Evolutionary conservation across 1,284 basidiomycete genomes (phyloP), one percentile per base, ranked within the genome.

Genomic region (Naganishia cerealis): DNA sequence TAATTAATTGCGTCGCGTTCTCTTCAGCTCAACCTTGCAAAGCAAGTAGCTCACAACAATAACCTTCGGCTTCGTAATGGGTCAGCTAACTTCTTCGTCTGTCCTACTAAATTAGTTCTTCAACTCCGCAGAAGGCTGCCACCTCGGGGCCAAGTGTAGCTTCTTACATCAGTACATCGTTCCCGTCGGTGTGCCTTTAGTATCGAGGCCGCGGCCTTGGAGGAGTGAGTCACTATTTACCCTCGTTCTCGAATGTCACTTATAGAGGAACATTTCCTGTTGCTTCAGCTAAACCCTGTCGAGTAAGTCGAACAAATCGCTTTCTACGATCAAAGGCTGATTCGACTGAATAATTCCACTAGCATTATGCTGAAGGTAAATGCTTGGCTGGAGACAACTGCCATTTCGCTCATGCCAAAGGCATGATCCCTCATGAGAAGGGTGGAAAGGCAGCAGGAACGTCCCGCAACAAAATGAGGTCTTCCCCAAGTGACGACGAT

Each of bases 311-410:
- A 6, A 12, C 33, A 0, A 4, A 10, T 7, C 3, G 4, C 36
- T n/a, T 3, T 29, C 36, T 2, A 67, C 3, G 7, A 52, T 18
- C 13, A 21, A 24, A 18, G 24, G 36, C 43, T 38, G 36, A 40
- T 15, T 26, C 26, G 12, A 13, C 21, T 42, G 21, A 43, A 13
- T 18, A 43, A 7, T 33, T 21, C 15, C 7, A 18, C 4, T 50
- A 71, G 70, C 80, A 81, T 71, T 81, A 71, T 65, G 77, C 77
- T 63, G 63, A 74, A 0, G 76, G 76, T 0, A 69, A 72, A 46
- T 81, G 80, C 71, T 70, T 66, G 3, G 72, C 77, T 13, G 80
- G 79, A 43, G 76, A 79, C 40, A 69, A 73, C 10, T 81, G 80
- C 66, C 76, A 78, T 68, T 81, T 80, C 58, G 78, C 78, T 0